These are phyloP conservation scores for Ocimum tenuiflorum DNA, from an alignment of 257 asterid species.

Conservation along the genomic window DNA sequence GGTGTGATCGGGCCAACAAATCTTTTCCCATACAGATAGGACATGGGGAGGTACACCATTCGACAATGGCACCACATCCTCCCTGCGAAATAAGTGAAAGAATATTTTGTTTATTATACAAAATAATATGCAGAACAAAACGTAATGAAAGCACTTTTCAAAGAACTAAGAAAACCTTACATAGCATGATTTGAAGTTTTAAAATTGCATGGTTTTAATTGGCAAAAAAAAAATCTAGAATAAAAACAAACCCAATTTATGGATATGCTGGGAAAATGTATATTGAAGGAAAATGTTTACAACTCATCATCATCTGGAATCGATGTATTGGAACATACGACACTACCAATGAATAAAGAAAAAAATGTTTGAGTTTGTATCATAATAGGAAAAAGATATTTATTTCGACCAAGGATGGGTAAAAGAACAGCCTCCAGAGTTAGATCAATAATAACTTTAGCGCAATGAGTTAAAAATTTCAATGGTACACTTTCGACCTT, in stretches of 20 bases:
- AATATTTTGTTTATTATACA: conserved; percentile 12
- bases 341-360: neutral
- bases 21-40: conserved; percentile 85
- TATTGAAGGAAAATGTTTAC: neutral
- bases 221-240: neutral
- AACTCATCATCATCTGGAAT: neutral
- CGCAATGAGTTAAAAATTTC: no score
- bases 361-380: neutral
- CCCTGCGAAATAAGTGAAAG: conserved; percentile 48
- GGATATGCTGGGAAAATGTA: neutral
- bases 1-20: conserved; percentile 91
- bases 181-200: neutral
- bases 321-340: neutral
- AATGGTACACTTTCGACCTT: neutral
- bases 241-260: neutral
- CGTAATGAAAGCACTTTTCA: neutral
- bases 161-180: conserved; percentile 5
- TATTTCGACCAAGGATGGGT: conserved; percentile 1
- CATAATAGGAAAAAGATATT: neutral
- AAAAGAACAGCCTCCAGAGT: conserved; percentile 1
- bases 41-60: conserved; percentile 99
- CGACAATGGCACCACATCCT: conserved; percentile 99
- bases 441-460: neutral
- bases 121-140: neutral
- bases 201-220: neutral